Evolutionary conservation across 306 rosid species (phyloP).

Genomic region (Cucurbita ficifolia): DNA sequence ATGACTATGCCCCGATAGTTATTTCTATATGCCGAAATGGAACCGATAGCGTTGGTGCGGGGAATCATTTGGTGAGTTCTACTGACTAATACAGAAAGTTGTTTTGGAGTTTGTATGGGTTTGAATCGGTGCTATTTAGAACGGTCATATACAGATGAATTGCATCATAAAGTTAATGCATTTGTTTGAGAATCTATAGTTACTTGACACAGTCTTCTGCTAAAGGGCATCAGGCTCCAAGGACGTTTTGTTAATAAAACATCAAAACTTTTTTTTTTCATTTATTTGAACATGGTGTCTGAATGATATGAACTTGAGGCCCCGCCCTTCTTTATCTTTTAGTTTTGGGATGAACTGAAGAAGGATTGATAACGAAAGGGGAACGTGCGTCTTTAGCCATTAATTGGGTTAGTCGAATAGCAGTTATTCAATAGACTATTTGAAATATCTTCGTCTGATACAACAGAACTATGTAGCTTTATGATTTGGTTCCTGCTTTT

Average conservation of each 20-base stretch:
- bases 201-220: background rate
- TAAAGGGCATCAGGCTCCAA: background rate
- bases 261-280: background rate
- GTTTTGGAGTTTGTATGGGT: background rate
- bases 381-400: background rate
- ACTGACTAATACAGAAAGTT: background rate
- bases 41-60: constrained; percentile 2
- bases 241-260: background rate
- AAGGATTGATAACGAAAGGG: background rate
- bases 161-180: background rate
- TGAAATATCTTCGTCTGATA: background rate
- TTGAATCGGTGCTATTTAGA: background rate
- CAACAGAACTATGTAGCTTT: background rate
- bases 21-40: constrained; percentile 30
- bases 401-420: background rate
- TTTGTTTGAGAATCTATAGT: background rate
- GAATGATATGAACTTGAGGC: background rate
- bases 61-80: constrained; percentile 21
- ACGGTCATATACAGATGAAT: background rate
- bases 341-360: background rate
- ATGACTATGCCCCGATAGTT: constrained; percentile 35
- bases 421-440: background rate
- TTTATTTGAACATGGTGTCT: background rate
- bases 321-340: background rate
- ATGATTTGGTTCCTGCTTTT: background rate